A percentile compares a stretch with the other conserved stretches of the same genome.
phyloP scores from a whole-genome alignment of 176 grass and related monocot genomes.

The Ampelocalamus luodianensis region DNA sequence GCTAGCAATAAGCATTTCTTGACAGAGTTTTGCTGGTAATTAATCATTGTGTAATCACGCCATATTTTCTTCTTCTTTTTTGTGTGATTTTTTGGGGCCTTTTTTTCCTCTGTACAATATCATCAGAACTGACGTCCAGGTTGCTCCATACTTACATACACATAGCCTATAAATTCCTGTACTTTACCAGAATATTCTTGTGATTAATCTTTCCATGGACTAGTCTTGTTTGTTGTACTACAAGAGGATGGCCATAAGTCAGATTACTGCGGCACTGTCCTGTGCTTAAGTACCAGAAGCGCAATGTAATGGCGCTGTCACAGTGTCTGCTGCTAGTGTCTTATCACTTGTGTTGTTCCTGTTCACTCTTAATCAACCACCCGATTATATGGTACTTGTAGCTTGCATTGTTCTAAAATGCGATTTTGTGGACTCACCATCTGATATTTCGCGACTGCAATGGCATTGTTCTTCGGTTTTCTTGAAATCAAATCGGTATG shows the following conservation, averaged over 20 bases:
- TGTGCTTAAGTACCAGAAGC: not conserved
- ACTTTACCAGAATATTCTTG: conserved; percentile 35
- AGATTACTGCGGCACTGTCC: conserved; percentile 18
- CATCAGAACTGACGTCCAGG: not conserved
- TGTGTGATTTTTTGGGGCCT: not conserved
- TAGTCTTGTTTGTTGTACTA: not conserved
- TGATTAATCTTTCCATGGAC: not conserved
- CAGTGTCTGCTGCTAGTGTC: not conserved
- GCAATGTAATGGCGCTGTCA: not conserved
- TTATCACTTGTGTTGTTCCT: not conserved
- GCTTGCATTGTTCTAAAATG: not conserved
- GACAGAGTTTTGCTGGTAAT: conserved; percentile 37
- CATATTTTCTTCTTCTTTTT: not conserved
- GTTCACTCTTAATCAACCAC: not conserved
- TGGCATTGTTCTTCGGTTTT: not conserved
- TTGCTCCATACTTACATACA: not conserved
- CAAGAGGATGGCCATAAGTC: not conserved
- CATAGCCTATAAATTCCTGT: not conserved
- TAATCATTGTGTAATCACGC: not conserved
- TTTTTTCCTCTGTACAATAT: not conserved
- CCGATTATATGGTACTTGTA: not conserved
- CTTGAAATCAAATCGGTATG: not conserved
- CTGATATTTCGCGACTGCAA: not conserved
- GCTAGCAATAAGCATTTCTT: conserved; percentile 44
- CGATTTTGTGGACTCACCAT: not conserved